Base-by-base conservation (phyloP, 805 yeast genomes). In the Sugiyamaella mastotermitis region DNA sequence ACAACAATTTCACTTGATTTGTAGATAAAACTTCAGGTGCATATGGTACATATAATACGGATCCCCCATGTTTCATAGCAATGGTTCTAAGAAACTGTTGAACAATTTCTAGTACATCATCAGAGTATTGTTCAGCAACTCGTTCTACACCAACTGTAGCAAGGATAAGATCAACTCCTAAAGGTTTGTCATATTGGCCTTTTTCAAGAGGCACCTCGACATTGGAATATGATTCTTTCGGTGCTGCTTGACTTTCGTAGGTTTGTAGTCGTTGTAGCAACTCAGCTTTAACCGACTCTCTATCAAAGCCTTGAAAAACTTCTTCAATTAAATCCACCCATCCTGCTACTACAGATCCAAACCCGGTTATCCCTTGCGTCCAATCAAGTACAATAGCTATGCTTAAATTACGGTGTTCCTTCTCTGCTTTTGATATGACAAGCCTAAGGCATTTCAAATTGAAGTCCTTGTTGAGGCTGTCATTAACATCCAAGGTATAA, bases 1-100 rank as follows among this genome's bases (percentile, higher is more conserved):
- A 48, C 8, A 49, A 26, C 6, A 49, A 21, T 29, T 44, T 50
- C 8, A 22, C 7, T 7, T 41, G 32, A 10, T 40, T 37, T n/a
- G 28, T 25, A 30, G 22, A 16, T 23, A 38, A 25, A 18, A 36
- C 33, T 18, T 29, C 34, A 5, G 30, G 15, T 16, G 43, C 13
- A 18, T 34, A 41, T 7, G 48, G 45, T 3, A 41, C 15, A 16
- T 45, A 41, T 16, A 38, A 29, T 3, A 46, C 29, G 8, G 48
- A 46, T 3, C 38, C 49, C 2, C 47, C 46, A 35, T 41, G 43
- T 33, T 38, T 47, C 13, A 34, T 33, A 10, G 51, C 47, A 5
- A 57, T 40, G 7, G 48, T 42, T 29, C 61, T 47, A 31, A 59
- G 26, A 35, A 50, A 48, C 41, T 50, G 62, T 46, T 54, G 60